A percentile compares a stretch with the other conserved stretches of the same genome.
These are phyloP conservation scores for Agmasoma carcini DNA, from an alignment of 371 early-diverging fungal genomes.

Conservation along the genomic window DNA sequence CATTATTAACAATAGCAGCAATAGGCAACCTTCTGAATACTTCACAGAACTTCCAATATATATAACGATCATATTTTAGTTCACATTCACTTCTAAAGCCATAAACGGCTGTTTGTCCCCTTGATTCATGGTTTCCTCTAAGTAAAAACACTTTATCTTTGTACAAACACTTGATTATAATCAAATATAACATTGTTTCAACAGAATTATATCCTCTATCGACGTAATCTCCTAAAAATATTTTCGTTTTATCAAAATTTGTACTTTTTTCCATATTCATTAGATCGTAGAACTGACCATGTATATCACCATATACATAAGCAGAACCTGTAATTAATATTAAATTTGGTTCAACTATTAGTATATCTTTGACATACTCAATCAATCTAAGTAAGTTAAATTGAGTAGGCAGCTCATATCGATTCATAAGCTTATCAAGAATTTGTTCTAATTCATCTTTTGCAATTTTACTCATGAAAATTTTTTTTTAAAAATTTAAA, in stretches of 20 bases:
- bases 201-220: constrained; percentile 49
- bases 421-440: too few relatives aligned
- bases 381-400: constrained; percentile 16
- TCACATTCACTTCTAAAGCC: constrained; percentile 50
- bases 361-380: constrained; percentile 13
- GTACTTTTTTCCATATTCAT: constrained; percentile 38
- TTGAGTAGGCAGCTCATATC: constrained; percentile 2
- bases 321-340: constrained; percentile 28
- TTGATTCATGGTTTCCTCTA: constrained; percentile 50
- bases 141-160: constrained; percentile 30
- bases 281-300: constrained; percentile 52
- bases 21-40: constrained; percentile 45
- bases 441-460: too few relatives aligned
- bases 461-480: too few relatives aligned
- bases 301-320: constrained; percentile 50
- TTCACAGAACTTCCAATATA: constrained; percentile 39
- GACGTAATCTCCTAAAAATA: constrained; percentile 53
- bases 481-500: too few relatives aligned
- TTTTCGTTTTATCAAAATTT: constrained; percentile 15
- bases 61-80: constrained; percentile 21
- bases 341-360: constrained; percentile 36
- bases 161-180: constrained; percentile 36
- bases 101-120: constrained; percentile 27
- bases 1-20: constrained; percentile 34
- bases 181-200: constrained; percentile 41